These are phyloP conservation scores for Botrytis pseudocinerea DNA, from an alignment of 2,329 filamentous ascomycete species.

Conservation along the genomic window DNA sequence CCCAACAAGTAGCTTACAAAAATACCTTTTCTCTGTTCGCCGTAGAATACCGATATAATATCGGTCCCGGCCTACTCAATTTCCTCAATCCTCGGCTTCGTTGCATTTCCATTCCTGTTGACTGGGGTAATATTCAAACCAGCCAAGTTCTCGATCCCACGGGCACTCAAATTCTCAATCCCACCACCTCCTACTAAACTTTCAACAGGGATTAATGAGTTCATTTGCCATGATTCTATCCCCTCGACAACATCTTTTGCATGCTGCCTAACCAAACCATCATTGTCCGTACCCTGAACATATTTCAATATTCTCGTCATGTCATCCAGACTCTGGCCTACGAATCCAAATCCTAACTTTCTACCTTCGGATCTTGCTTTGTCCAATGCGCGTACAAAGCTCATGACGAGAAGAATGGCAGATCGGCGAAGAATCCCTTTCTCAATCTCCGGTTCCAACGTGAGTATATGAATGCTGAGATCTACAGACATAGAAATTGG, in stretches of 20 bases:
- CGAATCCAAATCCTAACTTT: conserved; percentile 55
- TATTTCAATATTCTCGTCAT: conserved; percentile 64
- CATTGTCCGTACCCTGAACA: conserved; percentile 64
- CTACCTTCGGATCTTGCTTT: conserved; percentile 49
- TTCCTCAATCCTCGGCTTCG: conserved; percentile 57
- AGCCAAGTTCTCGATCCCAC: conserved; percentile 43
- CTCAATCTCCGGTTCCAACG: conserved; percentile 60
- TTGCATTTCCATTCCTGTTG: conserved; percentile 13
- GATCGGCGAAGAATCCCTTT: conserved; percentile 66
- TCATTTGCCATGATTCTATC: conserved; percentile 61
- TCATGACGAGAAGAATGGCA: conserved; percentile 63
- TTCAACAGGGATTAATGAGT: conserved; percentile 40
- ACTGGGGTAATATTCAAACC: conserved; percentile 48
- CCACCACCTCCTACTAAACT: conserved; percentile 14
- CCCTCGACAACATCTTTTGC: conserved; percentile 67
- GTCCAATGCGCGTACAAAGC: conserved; percentile 61
- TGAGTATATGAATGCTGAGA: conserved; percentile 61
- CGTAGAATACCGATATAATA: neutral
- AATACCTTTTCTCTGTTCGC: neutral
- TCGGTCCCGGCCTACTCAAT: conserved; percentile 50
- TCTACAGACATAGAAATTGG: conserved; percentile 60
- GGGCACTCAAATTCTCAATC: conserved; percentile 27
- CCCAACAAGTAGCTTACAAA: neutral
- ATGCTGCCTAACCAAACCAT: conserved; percentile 68
- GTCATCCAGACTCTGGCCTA: conserved; percentile 57